These are phyloP conservation scores for Ophiognomonia clavigignenti-juglandacearum DNA, from an alignment of 2,329 filamentous ascomycete genomes.

Conservation along the genomic window DNA sequence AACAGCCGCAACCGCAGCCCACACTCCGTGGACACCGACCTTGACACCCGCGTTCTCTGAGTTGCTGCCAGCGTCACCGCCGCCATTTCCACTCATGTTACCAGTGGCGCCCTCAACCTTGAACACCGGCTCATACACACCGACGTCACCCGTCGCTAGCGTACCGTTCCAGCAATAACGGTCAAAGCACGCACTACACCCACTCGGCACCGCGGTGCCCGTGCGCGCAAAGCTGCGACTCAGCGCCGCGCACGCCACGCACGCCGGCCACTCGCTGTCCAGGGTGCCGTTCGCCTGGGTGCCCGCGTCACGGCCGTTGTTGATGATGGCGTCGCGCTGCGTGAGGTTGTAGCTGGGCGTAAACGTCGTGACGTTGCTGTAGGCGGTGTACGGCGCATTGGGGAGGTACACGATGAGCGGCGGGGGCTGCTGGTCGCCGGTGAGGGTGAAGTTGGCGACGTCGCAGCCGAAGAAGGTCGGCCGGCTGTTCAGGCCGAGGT, in stretches of 20 bases:
- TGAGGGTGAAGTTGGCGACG: conserved; percentile 26
- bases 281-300: conserved; percentile 78
- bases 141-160: conserved; percentile 19
- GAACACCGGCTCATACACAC: conserved; percentile 26
- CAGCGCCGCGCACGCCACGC: conserved; percentile 84
- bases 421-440: conserved; percentile 16
- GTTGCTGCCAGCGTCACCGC: background rate
- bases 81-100: background rate
- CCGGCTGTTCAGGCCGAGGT: conserved; percentile 52
- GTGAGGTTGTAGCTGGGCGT: conserved; percentile 56
- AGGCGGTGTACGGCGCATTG: conserved; percentile 72
- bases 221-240: conserved; percentile 71
- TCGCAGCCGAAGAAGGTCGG: conserved; percentile 63
- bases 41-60: background rate
- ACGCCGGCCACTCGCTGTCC: conserved; percentile 71
- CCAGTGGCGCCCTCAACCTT: conserved; percentile 21
- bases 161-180: conserved; percentile 95
- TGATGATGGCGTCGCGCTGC: conserved; percentile 73
- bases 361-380: conserved; percentile 78
- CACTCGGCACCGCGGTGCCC: conserved; percentile 60
- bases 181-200: conserved; percentile 72
- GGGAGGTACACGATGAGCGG: conserved; percentile 63
- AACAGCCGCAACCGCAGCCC: background rate
- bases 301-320: conserved; percentile 79
- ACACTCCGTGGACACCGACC: background rate